A percentile compares a stretch with the other conserved stretches of the same genome.
Evolutionary conservation across 2,329 filamentous ascomycete genomes (phyloP).

Genomic region (Trichoderma aggressivum): DNA sequence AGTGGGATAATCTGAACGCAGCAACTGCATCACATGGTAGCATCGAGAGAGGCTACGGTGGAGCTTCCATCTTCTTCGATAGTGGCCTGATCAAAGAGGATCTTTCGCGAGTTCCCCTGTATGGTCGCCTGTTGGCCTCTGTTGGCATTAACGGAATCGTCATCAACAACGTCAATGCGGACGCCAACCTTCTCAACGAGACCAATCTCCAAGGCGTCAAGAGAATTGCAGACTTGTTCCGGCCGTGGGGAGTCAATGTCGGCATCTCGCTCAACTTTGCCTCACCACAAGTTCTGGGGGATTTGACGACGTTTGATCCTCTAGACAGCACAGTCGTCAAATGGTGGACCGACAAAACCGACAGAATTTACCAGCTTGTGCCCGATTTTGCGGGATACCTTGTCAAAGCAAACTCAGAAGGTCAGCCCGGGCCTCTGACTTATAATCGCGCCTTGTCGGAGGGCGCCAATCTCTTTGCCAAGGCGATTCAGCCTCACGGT

Average conservation of each 20-base stretch:
- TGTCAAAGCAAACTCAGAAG: constrained; percentile 70
- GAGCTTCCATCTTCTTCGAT: constrained; percentile 65
- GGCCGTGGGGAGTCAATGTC: constrained; percentile 64
- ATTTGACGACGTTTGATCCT: constrained; percentile 60
- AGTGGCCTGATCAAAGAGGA: constrained; percentile 53
- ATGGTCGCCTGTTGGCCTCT: constrained; percentile 64
- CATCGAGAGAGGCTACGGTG: constrained; percentile 67
- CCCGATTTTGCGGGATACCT: constrained; percentile 68
- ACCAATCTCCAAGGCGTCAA: constrained; percentile 59
- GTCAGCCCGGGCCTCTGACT: constrained; percentile 64
- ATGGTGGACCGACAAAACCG: constrained; percentile 62
- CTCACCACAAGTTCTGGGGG: constrained; percentile 53
- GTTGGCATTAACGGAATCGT: constrained; percentile 64
- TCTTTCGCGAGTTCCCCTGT: constrained; percentile 57
- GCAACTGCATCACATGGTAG: constrained; percentile 37
- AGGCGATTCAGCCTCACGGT: constrained; percentile 53
- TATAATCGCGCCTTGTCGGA: constrained; percentile 68
- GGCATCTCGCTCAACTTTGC: constrained; percentile 68
- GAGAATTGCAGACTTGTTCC: constrained; percentile 61
- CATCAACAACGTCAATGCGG: constrained; percentile 71
- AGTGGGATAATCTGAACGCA: constrained; percentile 64
- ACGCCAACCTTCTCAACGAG: constrained; percentile 52
- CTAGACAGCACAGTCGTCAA: constrained; percentile 55
- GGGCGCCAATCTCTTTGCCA: constrained; percentile 66
- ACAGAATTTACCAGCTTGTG: constrained; percentile 56